Evolutionary conservation across 139 green algal genomes (phyloP), one percentile per base, ranked within the genome.

Genomic region (Micromonas commoda): DNA sequence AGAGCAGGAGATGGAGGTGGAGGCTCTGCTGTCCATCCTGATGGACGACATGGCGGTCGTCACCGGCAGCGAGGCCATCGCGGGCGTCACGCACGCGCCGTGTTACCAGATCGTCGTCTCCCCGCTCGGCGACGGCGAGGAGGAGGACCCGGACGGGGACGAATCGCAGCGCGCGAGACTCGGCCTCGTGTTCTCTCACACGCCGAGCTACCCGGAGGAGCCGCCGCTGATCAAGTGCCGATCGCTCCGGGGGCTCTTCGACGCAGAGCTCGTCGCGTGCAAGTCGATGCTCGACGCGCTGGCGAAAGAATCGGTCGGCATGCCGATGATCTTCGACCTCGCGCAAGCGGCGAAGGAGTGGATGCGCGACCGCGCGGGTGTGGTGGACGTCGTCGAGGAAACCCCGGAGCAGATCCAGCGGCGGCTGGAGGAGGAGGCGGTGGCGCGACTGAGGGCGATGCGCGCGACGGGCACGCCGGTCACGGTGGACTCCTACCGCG

Each of bases 1-100:
- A 31, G 80, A 87, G 61, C 83, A 87, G 57, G 73, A 74, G 57
- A 85, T 85, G 80, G 83, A 87, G 72, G 81, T 87, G 21, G 83
- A 87, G 78, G 83, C 83, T 0, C 68, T 87, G 34, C 24, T 82
- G 63, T 80, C 81, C n/a, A 87, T 87, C 52, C 64, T 87, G 28
- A 87, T 85, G 81, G 83, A 87, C 33, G 83, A 87, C 38, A 57
- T 87, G 57, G 16, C 20, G 34, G 68, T 24, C 2, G 26, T 75
- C 29, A 1, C 51, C 51, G 26, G 33, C 21, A 28, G 31, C 34
- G 39, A 76, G 28, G 69, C 32, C 33, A 76, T 64, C 23, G 23
- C 39, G 24, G 24, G 32, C 45, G 69, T 28, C 6, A 5, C 2
- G 13, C 24, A 60, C 35, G 35, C 9, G 9, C 33, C 19, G 20